Conservation (phyloP, 805 yeast genomes). For the Lachancea thermotolerans region DNA sequence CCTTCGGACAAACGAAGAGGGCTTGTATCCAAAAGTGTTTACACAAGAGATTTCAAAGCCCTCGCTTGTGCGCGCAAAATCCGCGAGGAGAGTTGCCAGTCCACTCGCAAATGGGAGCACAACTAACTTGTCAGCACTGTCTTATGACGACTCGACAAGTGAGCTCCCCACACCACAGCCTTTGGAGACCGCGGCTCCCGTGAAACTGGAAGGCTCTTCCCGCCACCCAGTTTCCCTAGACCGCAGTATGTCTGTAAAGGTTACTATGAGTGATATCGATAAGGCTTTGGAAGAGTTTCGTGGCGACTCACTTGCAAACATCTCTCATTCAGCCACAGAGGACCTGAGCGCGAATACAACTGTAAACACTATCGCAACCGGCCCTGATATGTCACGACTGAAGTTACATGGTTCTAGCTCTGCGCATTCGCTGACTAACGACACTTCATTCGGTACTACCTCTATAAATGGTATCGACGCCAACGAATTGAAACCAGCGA, state of each 20-base stretch:
- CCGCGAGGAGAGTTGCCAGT: conserved; percentile 41
- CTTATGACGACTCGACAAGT: conserved; percentile 18
- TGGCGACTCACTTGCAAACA: conserved; percentile 18
- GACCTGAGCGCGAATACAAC: conserved; percentile 1
- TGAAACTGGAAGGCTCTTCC: conserved; percentile 2
- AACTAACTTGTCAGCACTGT: conserved; percentile 13
- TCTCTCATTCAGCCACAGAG: neutral
- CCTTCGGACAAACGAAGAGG: conserved; percentile 63
- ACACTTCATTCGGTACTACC: conserved; percentile 10
- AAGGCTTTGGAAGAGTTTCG: conserved; percentile 61
- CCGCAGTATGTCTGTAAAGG: conserved; percentile 38
- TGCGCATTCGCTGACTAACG: conserved; percentile 14
- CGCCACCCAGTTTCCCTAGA: conserved; percentile 8
- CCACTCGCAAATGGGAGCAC: conserved; percentile 22
- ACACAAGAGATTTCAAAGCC: conserved; percentile 51
- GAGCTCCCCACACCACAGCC: conserved; percentile 25
- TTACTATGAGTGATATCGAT: conserved; percentile 66
- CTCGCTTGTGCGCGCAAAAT: conserved; percentile 48
- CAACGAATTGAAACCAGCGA: conserved; percentile 39
- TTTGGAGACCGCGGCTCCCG: conserved; percentile 21
- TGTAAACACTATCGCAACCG: conserved; percentile 3
- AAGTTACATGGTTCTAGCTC: conserved; percentile 6
- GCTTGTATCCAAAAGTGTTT: conserved; percentile 85
- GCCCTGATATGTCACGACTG: conserved; percentile 13
- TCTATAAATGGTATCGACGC: conserved; percentile 18